Base-by-base conservation (phyloP, 495 filamentous ascomycete species). In the Annulohypoxylon maeteangense region DNA sequence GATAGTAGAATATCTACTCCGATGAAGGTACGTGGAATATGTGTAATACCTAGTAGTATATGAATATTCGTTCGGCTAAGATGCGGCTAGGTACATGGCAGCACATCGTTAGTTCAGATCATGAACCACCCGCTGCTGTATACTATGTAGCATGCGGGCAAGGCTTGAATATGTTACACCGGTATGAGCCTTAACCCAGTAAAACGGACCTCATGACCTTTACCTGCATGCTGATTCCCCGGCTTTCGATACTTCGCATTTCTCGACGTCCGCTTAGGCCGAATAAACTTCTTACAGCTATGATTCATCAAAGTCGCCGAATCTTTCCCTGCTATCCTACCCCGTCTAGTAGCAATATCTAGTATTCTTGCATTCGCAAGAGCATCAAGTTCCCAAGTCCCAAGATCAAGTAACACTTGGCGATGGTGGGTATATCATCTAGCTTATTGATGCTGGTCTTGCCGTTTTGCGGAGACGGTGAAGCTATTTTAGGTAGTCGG, bases 121-220 rank as follows among this genome's bases (percentile, higher is more conserved):
- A 62, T 16, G 47, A 51, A 57, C 38, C 42, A 32, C 25, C 56
- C 65, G 65, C 62, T 48, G 45, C 61, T 69, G 18, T 57, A 57
- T 40, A 22, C 29, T 36, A 2, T 36, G 29, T 36, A n/a, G 22
- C 38, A 62, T 69, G 61, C 65, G 54, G 56, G 38, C 56, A 66
- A 69, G 32, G 65, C 65, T 71, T 66, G 45, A 69, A 58, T 66
- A 7, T 54, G 65, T 68, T 72, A 44, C 62, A 66, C 55, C 29
- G 34, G 51, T 32, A 56, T 27, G 50, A 66, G 36, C 50, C 56
- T 51, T 45, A 50, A 62, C 60, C 56, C 23, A 62, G n/a, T 62
- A 68, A 53, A 62, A 64, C 32, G 54, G 56, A 31, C 47, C 70
- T 64, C 65, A 65, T 72, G 70, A 72, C 70, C 55, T 55, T 58